A percentile compares a stretch with the other conserved stretches of the same genome.
Conservation (phyloP, 306 rosid species). For the Inga oerstediana region DNA sequence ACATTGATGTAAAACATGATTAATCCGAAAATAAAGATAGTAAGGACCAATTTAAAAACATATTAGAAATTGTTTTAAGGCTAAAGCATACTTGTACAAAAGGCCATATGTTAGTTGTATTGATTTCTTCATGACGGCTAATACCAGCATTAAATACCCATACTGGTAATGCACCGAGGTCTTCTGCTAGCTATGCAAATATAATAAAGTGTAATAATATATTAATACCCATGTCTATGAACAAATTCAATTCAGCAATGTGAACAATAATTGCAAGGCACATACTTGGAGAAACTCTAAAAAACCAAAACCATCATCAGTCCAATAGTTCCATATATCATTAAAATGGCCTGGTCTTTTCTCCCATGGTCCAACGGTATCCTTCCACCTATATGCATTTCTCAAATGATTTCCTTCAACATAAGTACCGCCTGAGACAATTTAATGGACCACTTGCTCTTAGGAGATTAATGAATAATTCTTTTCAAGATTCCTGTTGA, state of each 20-base stretch:
- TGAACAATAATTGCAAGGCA: neutral
- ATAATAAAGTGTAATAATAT: neutral
- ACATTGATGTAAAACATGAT: neutral
- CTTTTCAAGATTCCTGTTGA: too few relatives aligned
- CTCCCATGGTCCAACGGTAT: neutral
- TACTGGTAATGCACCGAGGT: constrained; percentile 68
- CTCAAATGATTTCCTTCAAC: constrained; percentile 90
- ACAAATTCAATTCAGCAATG: neutral
- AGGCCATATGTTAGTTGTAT: constrained; percentile 53
- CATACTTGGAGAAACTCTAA: constrained; percentile 86
- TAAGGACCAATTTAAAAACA: too few relatives aligned
- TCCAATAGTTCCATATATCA: neutral
- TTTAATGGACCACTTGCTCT: neutral
- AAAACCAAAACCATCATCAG: constrained; percentile 12
- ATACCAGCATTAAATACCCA: constrained; percentile 94
- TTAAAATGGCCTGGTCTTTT: neutral
- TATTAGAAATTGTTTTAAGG: too few relatives aligned
- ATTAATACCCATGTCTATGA: neutral
- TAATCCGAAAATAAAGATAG: too few relatives aligned
- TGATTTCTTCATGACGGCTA: constrained; percentile 73
- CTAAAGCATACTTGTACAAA: constrained; percentile 60
- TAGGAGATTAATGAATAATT: too few relatives aligned
- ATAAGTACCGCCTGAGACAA: constrained; percentile 75
- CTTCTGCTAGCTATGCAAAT: constrained; percentile 76
- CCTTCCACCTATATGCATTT: constrained; percentile 91